These are phyloP conservation scores for Leucosporidium creatinivorum DNA, from an alignment of 768 basidiomycete species.

Conservation along the genomic window DNA sequence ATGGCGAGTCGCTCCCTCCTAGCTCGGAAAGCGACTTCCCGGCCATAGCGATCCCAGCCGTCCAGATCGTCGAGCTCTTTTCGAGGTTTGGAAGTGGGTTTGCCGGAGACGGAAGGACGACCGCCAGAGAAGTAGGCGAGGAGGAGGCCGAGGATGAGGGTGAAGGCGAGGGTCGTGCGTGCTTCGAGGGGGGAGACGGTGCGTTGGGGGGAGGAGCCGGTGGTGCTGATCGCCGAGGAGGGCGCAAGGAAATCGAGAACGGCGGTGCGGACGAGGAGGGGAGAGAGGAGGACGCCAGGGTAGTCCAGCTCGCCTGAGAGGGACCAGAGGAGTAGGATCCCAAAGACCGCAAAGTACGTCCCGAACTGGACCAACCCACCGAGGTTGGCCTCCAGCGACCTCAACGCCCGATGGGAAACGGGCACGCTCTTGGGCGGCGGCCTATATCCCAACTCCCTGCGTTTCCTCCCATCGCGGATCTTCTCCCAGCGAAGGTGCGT, in stretches of 20 bases:
- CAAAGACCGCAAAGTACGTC: conserved; percentile 31
- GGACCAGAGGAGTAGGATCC: conserved; percentile 22
- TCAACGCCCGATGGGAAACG: conserved; percentile 23
- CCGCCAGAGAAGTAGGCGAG: conserved; percentile 34
- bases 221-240: not conserved
- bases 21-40: conserved; percentile 33
- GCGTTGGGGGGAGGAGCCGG: not conserved
- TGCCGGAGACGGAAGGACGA: conserved; percentile 26
- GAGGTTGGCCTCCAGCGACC: conserved; percentile 31
- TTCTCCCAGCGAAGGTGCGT: conserved; percentile 46
- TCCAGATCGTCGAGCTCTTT: conserved; percentile 33
- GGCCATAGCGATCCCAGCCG: conserved; percentile 32
- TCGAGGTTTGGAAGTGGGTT: not conserved
- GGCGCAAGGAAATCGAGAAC: not conserved
- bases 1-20: conserved; percentile 31
- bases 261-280: not conserved
- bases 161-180: conserved; percentile 31
- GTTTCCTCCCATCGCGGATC: conserved; percentile 50
- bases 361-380: conserved; percentile 32
- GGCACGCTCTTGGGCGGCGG: conserved; percentile 32
- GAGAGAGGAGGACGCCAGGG: conserved; percentile 6
- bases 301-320: conserved; percentile 31
- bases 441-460: conserved; percentile 53
- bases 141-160: conserved; percentile 31
- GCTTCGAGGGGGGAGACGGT: conserved; percentile 28